phyloP scores from a whole-genome alignment of 352 stramenopile genomes.

The Phytophthora melonis region DNA sequence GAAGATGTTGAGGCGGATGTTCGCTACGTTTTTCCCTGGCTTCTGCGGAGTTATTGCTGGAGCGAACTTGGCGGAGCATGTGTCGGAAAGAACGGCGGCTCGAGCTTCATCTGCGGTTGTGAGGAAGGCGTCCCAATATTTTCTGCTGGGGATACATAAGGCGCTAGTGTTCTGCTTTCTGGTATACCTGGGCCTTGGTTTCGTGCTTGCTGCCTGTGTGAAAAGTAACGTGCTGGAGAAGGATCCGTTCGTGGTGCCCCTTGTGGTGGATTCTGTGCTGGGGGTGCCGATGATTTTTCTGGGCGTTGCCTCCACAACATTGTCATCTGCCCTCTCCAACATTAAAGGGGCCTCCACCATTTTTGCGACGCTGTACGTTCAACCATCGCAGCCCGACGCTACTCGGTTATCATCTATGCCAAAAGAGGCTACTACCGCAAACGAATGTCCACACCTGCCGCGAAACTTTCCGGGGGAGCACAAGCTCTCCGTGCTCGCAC shows the following conservation, averaged over 20 bases:
- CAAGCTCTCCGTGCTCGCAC: constrained; percentile 8
- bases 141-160: constrained; percentile 56
- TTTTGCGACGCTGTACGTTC: constrained; percentile 20
- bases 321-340: constrained; percentile 62
- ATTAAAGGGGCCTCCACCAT: constrained; percentile 44
- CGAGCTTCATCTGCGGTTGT: constrained; percentile 7
- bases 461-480: not conserved
- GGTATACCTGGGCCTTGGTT: constrained; percentile 42
- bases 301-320: constrained; percentile 49
- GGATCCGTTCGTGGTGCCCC: constrained; percentile 48
- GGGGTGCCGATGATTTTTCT: constrained; percentile 55
- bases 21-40: constrained; percentile 52
- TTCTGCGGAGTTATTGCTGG: constrained; percentile 57
- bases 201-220: constrained; percentile 46
- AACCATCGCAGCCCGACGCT: not conserved
- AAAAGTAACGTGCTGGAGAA: constrained; percentile 39
- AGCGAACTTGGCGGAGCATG: constrained; percentile 46
- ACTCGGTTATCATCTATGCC: not conserved
- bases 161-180: constrained; percentile 48
- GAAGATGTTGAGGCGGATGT: constrained; percentile 41
- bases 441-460: not conserved
- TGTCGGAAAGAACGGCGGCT: constrained; percentile 22
- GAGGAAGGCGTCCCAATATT: constrained; percentile 36
- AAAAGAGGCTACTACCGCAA: not conserved
- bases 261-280: constrained; percentile 57